Evolutionary conservation across 176 grass and related monocot genomes (phyloP).

Genomic region (Eremochloa ophiuroides): DNA sequence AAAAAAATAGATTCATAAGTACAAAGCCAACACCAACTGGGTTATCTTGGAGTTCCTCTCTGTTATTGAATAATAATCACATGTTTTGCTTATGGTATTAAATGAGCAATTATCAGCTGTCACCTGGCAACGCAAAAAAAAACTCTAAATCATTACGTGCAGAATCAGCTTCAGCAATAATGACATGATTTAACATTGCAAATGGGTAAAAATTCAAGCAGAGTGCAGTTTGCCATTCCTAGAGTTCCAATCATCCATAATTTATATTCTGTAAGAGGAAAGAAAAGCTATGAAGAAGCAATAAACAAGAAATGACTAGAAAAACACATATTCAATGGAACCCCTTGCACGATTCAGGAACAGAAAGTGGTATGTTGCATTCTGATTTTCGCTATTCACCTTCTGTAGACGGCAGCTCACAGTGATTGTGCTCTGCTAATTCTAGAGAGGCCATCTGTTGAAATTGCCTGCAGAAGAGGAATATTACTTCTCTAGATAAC

Average conservation of each 20-base stretch:
- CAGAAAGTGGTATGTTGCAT: background rate
- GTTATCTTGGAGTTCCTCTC: background rate
- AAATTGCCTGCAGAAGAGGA: conserved; percentile 58
- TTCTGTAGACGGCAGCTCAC: conserved; percentile 16
- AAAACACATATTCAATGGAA: background rate
- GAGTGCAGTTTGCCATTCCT: background rate
- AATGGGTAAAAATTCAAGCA: background rate
- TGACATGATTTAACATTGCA: background rate
- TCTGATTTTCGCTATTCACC: conserved; percentile 23
- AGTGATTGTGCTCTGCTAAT: conserved; percentile 9
- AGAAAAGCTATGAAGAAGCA: background rate
- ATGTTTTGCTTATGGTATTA: background rate
- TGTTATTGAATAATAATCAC: background rate
- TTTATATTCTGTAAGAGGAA: background rate
- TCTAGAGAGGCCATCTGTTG: conserved; percentile 37
- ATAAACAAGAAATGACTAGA: background rate
- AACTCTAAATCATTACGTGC: background rate
- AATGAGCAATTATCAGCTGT: background rate
- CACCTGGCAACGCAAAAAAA: background rate
- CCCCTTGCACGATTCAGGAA: background rate
- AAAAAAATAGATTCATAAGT: background rate
- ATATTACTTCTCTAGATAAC: conserved; percentile 11
- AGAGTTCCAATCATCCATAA: background rate
- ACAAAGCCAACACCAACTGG: background rate
- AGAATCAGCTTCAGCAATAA: background rate